Evolutionary conservation across 2,329 filamentous ascomycete species (phyloP).

Genomic region (Daldinia sp.): DNA sequence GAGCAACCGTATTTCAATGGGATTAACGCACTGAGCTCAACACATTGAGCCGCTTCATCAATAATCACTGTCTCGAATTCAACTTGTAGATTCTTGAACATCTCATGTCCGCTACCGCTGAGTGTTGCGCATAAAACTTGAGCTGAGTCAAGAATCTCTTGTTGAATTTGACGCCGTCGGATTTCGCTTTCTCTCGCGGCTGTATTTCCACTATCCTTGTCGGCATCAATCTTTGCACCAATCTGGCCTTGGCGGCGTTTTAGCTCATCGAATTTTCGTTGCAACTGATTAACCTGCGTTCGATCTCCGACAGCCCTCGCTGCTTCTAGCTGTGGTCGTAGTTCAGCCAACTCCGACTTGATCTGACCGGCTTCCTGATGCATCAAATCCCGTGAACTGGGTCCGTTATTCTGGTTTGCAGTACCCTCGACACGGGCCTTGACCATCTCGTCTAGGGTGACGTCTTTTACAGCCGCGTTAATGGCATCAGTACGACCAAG

Average conservation of each 20-base stretch:
- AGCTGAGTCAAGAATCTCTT: conserved; percentile 89
- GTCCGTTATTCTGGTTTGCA: conserved; percentile 68
- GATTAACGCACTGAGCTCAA: conserved; percentile 95
- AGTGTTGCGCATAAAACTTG: conserved; percentile 96
- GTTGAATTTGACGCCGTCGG: conserved; percentile 84
- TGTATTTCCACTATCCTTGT: conserved; percentile 87
- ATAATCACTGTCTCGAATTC: conserved; percentile 99
- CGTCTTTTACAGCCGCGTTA: conserved; percentile 87
- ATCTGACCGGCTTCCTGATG: conserved; percentile 76
- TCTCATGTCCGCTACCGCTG: conserved; percentile 95
- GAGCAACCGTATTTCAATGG: conserved; percentile 97
- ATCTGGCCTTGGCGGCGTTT: conserved; percentile 82
- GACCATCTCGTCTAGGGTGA: conserved; percentile 93
- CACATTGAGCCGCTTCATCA: conserved; percentile 97
- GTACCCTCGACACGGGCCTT: conserved; percentile 76
- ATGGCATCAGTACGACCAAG: conserved; percentile 93
- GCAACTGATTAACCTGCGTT: conserved; percentile 65
- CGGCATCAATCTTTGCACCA: conserved; percentile 85
- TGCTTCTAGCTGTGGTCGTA: conserved; percentile 79
- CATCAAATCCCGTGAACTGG: conserved; percentile 68
- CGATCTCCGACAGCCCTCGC: conserved; percentile 68
- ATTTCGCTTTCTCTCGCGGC: conserved; percentile 87
- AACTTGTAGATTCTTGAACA: conserved; percentile 93
- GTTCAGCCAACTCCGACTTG: conserved; percentile 78
- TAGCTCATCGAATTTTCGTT: conserved; percentile 81